Conservation (phyloP, 1,284 basidiomycete species). For the Pseudozyma sp. region DNA sequence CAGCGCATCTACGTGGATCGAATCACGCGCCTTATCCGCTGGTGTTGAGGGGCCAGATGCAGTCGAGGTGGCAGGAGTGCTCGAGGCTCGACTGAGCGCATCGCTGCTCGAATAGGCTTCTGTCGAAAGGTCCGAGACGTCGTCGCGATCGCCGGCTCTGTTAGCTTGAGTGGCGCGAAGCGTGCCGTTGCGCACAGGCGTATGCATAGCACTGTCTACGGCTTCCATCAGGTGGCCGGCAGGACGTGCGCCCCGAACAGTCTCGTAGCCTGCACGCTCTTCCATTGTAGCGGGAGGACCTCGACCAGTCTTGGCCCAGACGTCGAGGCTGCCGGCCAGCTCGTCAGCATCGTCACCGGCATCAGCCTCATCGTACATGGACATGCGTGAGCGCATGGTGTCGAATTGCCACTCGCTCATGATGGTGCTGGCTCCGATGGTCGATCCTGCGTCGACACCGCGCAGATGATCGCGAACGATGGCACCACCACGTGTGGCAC, state of each 20-base stretch:
- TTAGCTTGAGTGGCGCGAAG: conserved; percentile 18
- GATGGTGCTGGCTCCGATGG: conserved; percentile 73
- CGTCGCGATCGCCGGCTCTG: conserved; percentile 32
- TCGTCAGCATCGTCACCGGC: conserved; percentile 66
- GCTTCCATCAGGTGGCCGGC: conserved; percentile 52
- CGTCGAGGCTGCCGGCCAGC: conserved; percentile 42
- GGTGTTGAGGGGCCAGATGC: conserved; percentile 48
- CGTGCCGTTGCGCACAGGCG: conserved; percentile 34
- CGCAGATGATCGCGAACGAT: conserved; percentile 54
- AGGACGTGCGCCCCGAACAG: conserved; percentile 54
- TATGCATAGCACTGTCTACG: conserved; percentile 50
- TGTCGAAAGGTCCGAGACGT: conserved; percentile 37
- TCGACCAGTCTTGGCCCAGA: conserved; percentile 57
- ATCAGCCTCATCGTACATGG: conserved; percentile 70
- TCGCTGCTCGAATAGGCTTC: conserved; percentile 44
- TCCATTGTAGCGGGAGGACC: conserved; percentile 65
- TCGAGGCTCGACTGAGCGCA: conserved; percentile 40
- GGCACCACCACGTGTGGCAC: conserved; percentile 51
- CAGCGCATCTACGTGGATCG: conserved; percentile 56
- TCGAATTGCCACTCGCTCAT: conserved; percentile 96
- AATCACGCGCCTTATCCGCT: conserved; percentile 36
- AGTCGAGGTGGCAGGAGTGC: conserved; percentile 55
- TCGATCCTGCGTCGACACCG: conserved; percentile 41
- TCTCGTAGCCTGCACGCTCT: conserved; percentile 66
- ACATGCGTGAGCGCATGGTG: conserved; percentile 77